Evolutionary conservation across 495 filamentous ascomycete species (phyloP).

Genomic region (Aspergillus asperescens): DNA sequence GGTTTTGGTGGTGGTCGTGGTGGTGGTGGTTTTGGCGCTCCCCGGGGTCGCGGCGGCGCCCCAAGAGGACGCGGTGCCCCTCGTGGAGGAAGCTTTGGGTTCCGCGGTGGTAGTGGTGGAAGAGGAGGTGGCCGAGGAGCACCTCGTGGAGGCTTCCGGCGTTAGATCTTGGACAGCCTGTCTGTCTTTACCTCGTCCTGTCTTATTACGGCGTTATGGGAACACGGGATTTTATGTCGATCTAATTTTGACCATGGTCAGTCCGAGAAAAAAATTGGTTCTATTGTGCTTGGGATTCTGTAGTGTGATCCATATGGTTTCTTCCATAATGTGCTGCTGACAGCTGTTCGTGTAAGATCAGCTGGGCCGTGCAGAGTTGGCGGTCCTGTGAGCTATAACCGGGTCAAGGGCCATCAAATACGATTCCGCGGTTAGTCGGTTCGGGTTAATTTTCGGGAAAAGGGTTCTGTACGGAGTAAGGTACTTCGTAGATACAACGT

Average conservation of each 20-base stretch:
- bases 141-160: slow-evolving; percentile 32
- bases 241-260: slow-evolving; percentile 36
- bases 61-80: slow-evolving; percentile 31
- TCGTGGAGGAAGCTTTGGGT: slow-evolving; percentile 26
- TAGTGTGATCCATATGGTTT: neutral
- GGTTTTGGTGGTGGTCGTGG: slow-evolving; percentile 44
- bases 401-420: neutral
- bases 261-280: slow-evolving; percentile 28
- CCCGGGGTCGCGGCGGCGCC: slow-evolving; percentile 37
- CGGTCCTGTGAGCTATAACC: no score
- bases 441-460: no score
- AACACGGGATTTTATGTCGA: slow-evolving; percentile 40
- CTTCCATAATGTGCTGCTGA: neutral
- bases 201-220: slow-evolving; percentile 49
- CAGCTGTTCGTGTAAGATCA: neutral
- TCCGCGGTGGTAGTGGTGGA: slow-evolving; percentile 22
- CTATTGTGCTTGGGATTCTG: neutral
- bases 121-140: slow-evolving; percentile 28
- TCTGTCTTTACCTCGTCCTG: slow-evolving; percentile 33
- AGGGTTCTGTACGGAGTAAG: no score
- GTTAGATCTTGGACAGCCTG: slow-evolving; percentile 24
- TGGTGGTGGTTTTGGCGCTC: slow-evolving; percentile 37
- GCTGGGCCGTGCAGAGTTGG: no score
- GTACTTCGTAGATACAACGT: neutral
- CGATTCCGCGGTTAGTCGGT: no score